These are phyloP conservation scores for Puccinia hordei DNA, from an alignment of 1,284 basidiomycete species.

Conservation along the genomic window DNA sequence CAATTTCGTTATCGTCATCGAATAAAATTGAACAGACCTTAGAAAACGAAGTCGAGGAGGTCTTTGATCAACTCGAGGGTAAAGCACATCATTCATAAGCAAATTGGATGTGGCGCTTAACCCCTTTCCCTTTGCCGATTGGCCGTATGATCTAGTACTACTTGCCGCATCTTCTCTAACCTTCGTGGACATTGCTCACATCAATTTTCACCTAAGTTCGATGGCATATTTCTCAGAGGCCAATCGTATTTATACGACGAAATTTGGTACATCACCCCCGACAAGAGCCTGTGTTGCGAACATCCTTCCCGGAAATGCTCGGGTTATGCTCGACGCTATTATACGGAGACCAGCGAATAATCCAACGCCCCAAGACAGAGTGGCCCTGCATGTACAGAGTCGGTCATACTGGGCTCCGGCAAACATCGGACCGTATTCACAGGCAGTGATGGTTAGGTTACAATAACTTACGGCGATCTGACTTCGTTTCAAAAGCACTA, in stretches of 20 bases:
- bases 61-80: constrained; percentile 64
- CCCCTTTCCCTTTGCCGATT: not conserved
- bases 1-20: constrained; percentile 37
- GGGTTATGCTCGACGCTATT: constrained; percentile 74
- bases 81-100: constrained; percentile 52
- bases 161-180: constrained; percentile 64
- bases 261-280: constrained; percentile 88
- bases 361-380: constrained; percentile 60
- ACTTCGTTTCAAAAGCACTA: constrained; percentile 9
- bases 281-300: constrained; percentile 87
- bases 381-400: constrained; percentile 87
- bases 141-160: constrained; percentile 60
- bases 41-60: constrained; percentile 66
- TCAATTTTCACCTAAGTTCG: constrained; percentile 80
- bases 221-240: constrained; percentile 75
- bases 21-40: constrained; percentile 61
- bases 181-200: constrained; percentile 71
- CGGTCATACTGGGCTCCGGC: constrained; percentile 98
- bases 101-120: not conserved
- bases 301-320: constrained; percentile 66
- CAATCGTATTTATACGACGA: constrained; percentile 75
- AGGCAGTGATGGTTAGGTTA: constrained; percentile 74
- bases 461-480: not conserved
- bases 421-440: constrained; percentile 97
- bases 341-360: constrained; percentile 64